Evolutionary conservation across 495 filamentous ascomycete genomes (phyloP), one percentile per base, ranked within the genome.

Genomic region (Aspergillus kassunensis): DNA sequence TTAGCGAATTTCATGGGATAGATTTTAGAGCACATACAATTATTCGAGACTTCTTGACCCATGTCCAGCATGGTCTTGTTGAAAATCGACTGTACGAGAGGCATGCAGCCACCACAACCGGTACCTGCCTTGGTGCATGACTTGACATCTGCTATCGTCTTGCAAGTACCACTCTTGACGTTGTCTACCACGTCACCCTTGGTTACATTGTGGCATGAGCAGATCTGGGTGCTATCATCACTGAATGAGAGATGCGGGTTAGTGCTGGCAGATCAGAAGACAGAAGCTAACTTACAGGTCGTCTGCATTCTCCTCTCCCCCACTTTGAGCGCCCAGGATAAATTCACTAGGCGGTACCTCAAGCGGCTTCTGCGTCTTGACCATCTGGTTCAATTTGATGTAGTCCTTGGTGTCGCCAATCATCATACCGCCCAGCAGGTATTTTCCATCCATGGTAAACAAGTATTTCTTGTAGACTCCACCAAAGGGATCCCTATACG

Each of bases 391-490:
- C 34, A 97, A 72, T 61, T 95, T 96, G 68, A 96, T 80, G 64
- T 96, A 97, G 67, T 97, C 92, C 53, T 80, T 86, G 0, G 91
- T 96, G 67, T 97, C 92, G 30, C 92, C 92, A 51, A 97, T 96
- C 88, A 97, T 96, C 91, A 97, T 97, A 3, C 92, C 92, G 15
- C 92, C 92, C 6, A 97, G 81, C 2, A 97, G 73, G 65, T 90
- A 93, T 63, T 96, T 95, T 19, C 92, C 92, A 63, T 97, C 92
- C 63, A 86, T 67, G 2, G 91, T 95, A 58, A 96, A 96, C 6
- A 97, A 70, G 67, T 91, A 97, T 67, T 97, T 97, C 69, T 97
- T 96, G 68, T 97, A 97, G 1, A 96, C 82, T n/a, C 90, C 85
- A 52, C 83, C 79, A 64, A 97, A 96, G 0, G 92, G 92, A 67